phyloP scores from a whole-genome alignment of 1,284 basidiomycete species.

The Anthracocystis setariae region DNA sequence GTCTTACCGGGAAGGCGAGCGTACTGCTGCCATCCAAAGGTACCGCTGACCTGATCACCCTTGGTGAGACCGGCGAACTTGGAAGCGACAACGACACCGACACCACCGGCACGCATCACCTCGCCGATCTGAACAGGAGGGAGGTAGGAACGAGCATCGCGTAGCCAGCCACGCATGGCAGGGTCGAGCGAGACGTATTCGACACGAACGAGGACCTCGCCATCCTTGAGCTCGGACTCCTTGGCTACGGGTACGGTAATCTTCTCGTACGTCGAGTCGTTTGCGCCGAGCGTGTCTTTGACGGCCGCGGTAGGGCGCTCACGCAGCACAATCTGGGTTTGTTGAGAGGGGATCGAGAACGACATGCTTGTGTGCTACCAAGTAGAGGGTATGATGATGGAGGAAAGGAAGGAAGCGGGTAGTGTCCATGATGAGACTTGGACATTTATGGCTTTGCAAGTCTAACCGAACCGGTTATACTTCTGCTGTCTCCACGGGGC shows the following conservation, averaged over 20 bases:
- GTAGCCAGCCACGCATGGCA: conserved; percentile 81
- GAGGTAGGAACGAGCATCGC: conserved; percentile 72
- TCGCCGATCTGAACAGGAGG: conserved; percentile 80
- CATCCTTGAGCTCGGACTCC: conserved; percentile 50
- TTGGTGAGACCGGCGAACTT: conserved; percentile 56
- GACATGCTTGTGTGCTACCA: conserved; percentile 22
- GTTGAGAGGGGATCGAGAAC: conserved; percentile 29
- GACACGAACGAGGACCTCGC: conserved; percentile 61
- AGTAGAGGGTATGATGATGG: conserved; percentile 5
- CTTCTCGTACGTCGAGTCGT: conserved; percentile 57
- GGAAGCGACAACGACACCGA: conserved; percentile 75
- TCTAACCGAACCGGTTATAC: conserved; percentile 7
- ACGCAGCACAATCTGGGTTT: conserved; percentile 62
- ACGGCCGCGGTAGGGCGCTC: conserved; percentile 63
- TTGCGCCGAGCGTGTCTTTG: conserved; percentile 45
- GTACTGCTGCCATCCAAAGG: conserved; percentile 55
- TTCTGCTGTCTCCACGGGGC: neutral
- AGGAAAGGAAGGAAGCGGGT: neutral
- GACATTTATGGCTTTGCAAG: neutral
- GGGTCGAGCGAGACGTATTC: conserved; percentile 67
- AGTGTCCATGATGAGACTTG: neutral
- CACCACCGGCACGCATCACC: conserved; percentile 78
- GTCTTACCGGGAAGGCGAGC: conserved; percentile 38
- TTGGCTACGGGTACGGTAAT: conserved; percentile 39
- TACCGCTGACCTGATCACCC: conserved; percentile 55